Percentiles rank a stretch among this genome's conserved stretches.
These are phyloP conservation scores for Turnera subulata DNA, from an alignment of 345 rosid genomes.

Conservation along the genomic window DNA sequence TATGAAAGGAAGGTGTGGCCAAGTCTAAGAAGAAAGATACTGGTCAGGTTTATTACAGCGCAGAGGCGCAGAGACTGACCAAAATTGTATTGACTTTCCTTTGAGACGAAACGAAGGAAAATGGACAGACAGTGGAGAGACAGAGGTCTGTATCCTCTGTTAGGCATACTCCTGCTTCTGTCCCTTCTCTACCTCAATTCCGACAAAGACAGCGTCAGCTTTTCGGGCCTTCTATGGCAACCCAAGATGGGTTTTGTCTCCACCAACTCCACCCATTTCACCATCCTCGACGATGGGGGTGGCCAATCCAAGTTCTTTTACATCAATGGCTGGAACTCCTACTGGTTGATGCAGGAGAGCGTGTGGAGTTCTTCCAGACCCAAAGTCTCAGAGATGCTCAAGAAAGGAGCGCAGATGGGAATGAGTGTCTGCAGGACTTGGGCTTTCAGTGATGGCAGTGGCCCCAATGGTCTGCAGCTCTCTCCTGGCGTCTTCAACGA, in stretches of 20 bases:
- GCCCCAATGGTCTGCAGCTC: conserved; percentile 33
- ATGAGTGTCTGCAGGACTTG: conserved; percentile 51
- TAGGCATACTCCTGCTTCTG: conserved; percentile 26
- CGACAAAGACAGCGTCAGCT: conserved; percentile 5
- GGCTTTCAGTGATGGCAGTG: conserved; percentile 46
- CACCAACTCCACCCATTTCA: conserved; percentile 35
- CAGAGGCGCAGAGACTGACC: too few species aligned
- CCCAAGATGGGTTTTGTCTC: conserved; percentile 36
- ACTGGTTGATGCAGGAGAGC: conserved; percentile 38
- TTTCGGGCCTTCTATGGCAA: conserved; percentile 26
- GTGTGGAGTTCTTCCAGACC: conserved; percentile 22
- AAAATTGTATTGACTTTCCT: background rate
- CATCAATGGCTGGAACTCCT: conserved; percentile 40
- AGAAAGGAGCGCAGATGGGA: conserved; percentile 34
- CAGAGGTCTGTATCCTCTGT: conserved; percentile 23
- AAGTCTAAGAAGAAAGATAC: too few species aligned
- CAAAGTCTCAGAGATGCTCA: conserved; percentile 31
- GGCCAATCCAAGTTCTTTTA: conserved; percentile 12
- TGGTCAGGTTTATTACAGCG: too few species aligned
- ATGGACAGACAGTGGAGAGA: conserved; percentile 32
- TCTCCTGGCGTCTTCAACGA: conserved; percentile 40
- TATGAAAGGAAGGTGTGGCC: too few species aligned
- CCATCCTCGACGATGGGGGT: conserved; percentile 12
- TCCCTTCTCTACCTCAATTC: conserved; percentile 29
- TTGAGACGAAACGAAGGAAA: background rate